Percentiles rank a stretch among this genome's conserved stretches.
These are phyloP conservation scores for Phytophthora palmivora DNA, from an alignment of 352 stramenopile species.

Conservation along the genomic window DNA sequence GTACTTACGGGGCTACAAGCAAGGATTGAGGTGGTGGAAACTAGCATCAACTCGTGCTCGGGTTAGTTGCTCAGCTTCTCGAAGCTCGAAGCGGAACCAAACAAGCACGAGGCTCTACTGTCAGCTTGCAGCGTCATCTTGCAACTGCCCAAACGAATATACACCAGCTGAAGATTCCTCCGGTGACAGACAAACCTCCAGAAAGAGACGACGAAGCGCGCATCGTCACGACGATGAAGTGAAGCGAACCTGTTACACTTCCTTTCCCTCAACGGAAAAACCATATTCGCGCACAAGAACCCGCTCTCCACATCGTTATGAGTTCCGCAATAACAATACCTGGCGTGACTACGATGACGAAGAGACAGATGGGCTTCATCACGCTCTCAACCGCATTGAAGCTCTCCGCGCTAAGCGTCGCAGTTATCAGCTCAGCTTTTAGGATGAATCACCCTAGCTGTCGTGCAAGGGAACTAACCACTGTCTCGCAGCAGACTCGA, in stretches of 20 bases:
- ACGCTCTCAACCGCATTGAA: slow-evolving; percentile 51
- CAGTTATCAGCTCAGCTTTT: slow-evolving; percentile 16
- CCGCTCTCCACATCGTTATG: slow-evolving; percentile 5
- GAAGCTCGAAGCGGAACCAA: slow-evolving; percentile 15
- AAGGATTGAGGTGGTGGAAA: slow-evolving; percentile 29
- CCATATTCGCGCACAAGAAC: neutral
- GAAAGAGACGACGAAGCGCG: slow-evolving; percentile 30
- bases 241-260: neutral
- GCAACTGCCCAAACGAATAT: slow-evolving; percentile 21
- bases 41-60: slow-evolving; percentile 31
- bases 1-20: slow-evolving; percentile 28
- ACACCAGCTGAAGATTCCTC: neutral
- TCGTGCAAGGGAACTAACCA: slow-evolving; percentile 14
- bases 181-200: neutral
- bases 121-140: slow-evolving; percentile 27
- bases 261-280: neutral
- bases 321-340: slow-evolving; percentile 3
- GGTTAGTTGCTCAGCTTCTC: slow-evolving; percentile 17
- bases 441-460: neutral
- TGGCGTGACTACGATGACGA: slow-evolving; percentile 15
- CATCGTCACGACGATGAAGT: neutral
- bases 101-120: slow-evolving; percentile 30
- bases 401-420: slow-evolving; percentile 54
- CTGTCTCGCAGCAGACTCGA: slow-evolving; percentile 1
- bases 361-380: slow-evolving; percentile 32